Evolutionary conservation across 208 protist genomes (phyloP).

Genomic region (Trypanosoma avium): DNA sequence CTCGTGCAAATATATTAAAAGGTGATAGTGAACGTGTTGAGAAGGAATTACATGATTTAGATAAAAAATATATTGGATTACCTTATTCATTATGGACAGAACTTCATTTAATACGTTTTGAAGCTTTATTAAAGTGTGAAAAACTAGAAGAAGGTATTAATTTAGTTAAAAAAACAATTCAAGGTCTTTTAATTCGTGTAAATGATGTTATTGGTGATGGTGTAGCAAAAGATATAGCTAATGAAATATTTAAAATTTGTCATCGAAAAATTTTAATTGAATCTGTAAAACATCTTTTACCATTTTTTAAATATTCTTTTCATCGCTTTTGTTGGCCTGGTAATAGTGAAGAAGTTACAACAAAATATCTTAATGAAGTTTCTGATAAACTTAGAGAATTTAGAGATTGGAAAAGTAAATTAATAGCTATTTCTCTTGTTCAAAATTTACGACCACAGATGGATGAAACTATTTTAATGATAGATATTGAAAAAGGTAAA

Average conservation of each 20-base stretch:
- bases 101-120: conserved; percentile 22
- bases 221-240: not conserved
- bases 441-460: conserved; percentile 25
- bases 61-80: conserved; percentile 9
- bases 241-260: conserved; percentile 4
- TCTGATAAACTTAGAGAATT: conserved; percentile 12
- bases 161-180: not conserved
- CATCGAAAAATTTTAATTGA: conserved; percentile 1
- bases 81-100: conserved; percentile 21
- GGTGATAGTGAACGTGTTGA: conserved; percentile 19
- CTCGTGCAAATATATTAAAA: conserved; percentile 24
- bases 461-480: conserved; percentile 18
- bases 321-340: conserved; percentile 10
- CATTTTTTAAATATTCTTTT: conserved; percentile 1
- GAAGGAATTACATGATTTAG: not conserved
- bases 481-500: conserved; percentile 10
- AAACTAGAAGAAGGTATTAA: conserved; percentile 18
- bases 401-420: conserved; percentile 22
- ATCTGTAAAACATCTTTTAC: conserved; percentile 2
- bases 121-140: conserved; percentile 18
- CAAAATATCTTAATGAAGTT: conserved; percentile 8
- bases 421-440: conserved; percentile 14
- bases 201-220: not conserved
- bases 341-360: conserved; percentile 7
- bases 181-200: not conserved